Conservation (phyloP, 306 rosid species). For the Chamaecrista fasciculata region DNA sequence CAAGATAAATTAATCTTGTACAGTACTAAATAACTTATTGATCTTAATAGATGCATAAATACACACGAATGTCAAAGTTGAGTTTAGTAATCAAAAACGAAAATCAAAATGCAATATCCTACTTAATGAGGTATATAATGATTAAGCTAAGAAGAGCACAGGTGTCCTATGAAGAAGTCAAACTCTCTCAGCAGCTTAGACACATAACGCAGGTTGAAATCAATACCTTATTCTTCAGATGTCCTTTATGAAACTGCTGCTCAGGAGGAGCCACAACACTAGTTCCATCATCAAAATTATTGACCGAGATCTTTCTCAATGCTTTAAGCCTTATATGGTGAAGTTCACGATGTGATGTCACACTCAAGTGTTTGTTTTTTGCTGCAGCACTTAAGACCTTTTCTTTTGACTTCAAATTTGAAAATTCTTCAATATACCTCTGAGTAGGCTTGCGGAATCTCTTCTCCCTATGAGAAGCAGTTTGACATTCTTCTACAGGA, state of each 20-base stretch:
- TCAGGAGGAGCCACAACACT: conserved; percentile 46
- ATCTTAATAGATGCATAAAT: background rate
- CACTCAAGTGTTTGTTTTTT: conserved; percentile 33
- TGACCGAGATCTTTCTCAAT: conserved; percentile 44
- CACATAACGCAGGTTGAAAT: conserved; percentile 16
- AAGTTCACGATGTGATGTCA: conserved; percentile 40
- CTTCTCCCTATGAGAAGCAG: conserved; percentile 53
- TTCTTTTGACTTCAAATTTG: conserved; percentile 48
- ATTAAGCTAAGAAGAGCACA: background rate
- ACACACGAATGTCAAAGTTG: background rate
- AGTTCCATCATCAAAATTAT: conserved; percentile 42
- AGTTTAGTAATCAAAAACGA: background rate
- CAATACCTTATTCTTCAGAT: conserved; percentile 57
- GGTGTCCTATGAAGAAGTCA: background rate
- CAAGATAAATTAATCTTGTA: background rate
- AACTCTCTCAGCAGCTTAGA: background rate
- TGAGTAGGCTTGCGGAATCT: conserved; percentile 75
- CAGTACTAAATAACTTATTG: background rate
- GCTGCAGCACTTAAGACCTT: conserved; percentile 39
- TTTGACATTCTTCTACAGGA: conserved; percentile 40
- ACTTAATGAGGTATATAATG: background rate
- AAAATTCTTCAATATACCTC: conserved; percentile 76
- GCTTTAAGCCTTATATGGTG: conserved; percentile 33
- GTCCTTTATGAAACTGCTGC: conserved; percentile 39
- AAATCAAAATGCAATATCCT: background rate